Evolutionary conservation across 306 rosid species (phyloP), one percentile per base, ranked within the genome.

Genomic region (Calophaca sinica): DNA sequence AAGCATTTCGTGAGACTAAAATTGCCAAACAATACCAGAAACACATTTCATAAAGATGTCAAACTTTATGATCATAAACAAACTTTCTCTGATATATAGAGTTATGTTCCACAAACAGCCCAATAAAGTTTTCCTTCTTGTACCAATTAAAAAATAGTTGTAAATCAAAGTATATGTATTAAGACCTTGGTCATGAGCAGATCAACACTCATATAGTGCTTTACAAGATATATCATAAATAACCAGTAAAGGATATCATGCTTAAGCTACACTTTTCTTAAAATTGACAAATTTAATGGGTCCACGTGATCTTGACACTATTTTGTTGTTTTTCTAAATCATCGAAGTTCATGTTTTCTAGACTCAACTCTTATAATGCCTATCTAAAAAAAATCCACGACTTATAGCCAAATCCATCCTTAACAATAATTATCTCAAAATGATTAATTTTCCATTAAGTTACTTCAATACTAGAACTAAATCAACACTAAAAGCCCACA

Each of bases 41-140:
- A 52, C 78, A 42, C 54, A 60, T 65, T 64, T 44, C 35, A 70
- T 14, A n/a, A 70, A 63, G 51, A 13, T 7, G 9, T 73, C 13
- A 65, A 42, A n/a, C n/a, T n/a, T n/a, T n/a, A n/a, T n/a, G n/a
- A n/a, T n/a, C 31, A 49, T 62, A 73, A 49, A 54, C 70, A 36
- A 58, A 31, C n/a, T 38, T 38, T 38, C 5, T 38, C 42, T 38
- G 42, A 38, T 38, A 38, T 38, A 4, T 38, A n/a, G n/a, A n/a
- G n/a, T n/a, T n/a, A n/a, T n/a, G n/a, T n/a, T n/a, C n/a, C n/a
- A n/a, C n/a, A n/a, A n/a, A n/a, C n/a, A n/a, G n/a, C n/a, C n/a
- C n/a, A n/a, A n/a, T n/a, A n/a, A n/a, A n/a, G 42, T 38, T 38
- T 38, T 38, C 42, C 42, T 38, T 38, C 42, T 38, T n/a, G n/a